Base-by-base conservation (phyloP, 1,139 yeast genomes). In the Candida labiduridarum region DNA sequence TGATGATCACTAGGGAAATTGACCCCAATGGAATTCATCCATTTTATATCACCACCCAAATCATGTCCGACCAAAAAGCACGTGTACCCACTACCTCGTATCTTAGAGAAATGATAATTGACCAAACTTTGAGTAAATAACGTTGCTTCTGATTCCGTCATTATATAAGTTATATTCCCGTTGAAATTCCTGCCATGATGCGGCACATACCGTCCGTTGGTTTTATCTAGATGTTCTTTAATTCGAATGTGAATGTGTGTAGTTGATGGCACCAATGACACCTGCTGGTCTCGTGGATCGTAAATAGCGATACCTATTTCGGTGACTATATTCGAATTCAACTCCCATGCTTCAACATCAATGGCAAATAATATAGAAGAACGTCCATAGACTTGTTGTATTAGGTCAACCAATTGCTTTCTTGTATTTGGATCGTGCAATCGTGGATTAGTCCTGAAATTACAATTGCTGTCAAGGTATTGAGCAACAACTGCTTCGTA, bases 281-380 rank as follows among this genome's bases (percentile, higher is more conserved):
- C 47, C 27, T 55, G 58, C 54, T 79, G 83, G 43, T 66, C 73
- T 25, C 74, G 57, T 15, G 91, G 89, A 55, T 85, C 89, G 62
- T 81, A 86, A 5, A 87, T 77, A 2, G 88, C 74, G 2, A 87
- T 66, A 2, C 95, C 95, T 45, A 87, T 77, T 62, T 87, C 95
- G 0, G 89, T 85, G 19, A 87, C 71, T 10, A 67, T 54, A 15
- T 67, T 58, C 9, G 66, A 69, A 52, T 76, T 65, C 15, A 66
- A 59, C 59, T 87, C 95, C 71, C 73, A 84, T 4, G 87, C 86
- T 62, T 87, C 94, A 10, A 85, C 72, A 62, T 87, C 94, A 18
- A 87, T 65, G 18, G 84, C 76, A 44, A 85, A 68, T 15, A 84
- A 67, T 0, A 74, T 71, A 33, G 71, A 63, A 29, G 66, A 59